Percentiles rank a stretch among this genome's conserved stretches.
Conservation (phyloP, 192 early-diverging fungal genomes). For the Dispira simplex region DNA sequence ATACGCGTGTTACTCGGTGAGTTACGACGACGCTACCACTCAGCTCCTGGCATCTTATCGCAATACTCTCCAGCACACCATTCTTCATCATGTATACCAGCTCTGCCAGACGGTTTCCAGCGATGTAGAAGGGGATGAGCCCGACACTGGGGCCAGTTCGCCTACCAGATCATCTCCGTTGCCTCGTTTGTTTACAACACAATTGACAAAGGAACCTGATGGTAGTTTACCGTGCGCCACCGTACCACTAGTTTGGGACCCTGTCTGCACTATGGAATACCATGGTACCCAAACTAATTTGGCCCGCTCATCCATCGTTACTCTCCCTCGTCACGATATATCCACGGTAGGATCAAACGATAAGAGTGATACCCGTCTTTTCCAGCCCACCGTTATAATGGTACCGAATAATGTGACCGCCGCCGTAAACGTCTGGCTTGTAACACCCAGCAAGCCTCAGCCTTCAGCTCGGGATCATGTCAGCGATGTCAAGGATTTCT, state of each 20-base stretch:
- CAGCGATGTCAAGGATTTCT: too few species aligned
- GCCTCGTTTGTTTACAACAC: too few species aligned
- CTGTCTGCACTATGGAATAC: background rate
- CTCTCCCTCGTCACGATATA: background rate
- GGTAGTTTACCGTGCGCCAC: background rate
- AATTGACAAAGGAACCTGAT: background rate
- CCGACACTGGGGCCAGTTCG: too few species aligned
- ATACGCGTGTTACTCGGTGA: background rate
- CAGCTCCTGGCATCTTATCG: slow-evolving; percentile 1
- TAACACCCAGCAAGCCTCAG: too few species aligned
- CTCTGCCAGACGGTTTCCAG: background rate
- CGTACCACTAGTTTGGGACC: background rate
- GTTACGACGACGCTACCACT: background rate
- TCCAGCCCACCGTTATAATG: too few species aligned
- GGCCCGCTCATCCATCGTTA: background rate
- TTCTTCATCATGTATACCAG: slow-evolving; percentile 1
- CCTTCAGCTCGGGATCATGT: too few species aligned
- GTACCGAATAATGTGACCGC: too few species aligned
- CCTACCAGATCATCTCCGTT: too few species aligned
- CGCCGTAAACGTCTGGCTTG: too few species aligned
- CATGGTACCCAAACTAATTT: background rate
- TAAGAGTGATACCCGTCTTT: too few species aligned
- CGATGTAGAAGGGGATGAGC: background rate
- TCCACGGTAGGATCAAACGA: too few species aligned
- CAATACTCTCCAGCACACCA: background rate